These are phyloP conservation scores for Penicillium atrosanguineum DNA, from an alignment of 495 filamentous ascomycete genomes.

Conservation along the genomic window DNA sequence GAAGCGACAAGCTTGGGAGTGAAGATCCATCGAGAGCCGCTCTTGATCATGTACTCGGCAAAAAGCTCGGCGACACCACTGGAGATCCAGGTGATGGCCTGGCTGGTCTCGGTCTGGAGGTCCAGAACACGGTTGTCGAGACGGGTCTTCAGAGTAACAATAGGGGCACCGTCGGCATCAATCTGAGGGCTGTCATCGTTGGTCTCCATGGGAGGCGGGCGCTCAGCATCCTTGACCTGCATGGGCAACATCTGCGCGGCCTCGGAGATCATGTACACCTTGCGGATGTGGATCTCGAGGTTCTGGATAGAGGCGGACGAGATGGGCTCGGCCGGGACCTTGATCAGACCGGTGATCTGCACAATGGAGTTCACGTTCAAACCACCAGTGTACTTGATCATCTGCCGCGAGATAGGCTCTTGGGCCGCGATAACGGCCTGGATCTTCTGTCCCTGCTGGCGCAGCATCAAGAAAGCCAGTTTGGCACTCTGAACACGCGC, in stretches of 20 bases:
- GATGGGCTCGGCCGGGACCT: conserved; percentile 71
- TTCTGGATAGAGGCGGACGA: conserved; percentile 74
- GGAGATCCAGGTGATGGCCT: conserved; percentile 82
- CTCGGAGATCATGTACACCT: conserved; percentile 71
- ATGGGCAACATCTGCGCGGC: conserved; percentile 66
- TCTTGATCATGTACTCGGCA: conserved; percentile 69
- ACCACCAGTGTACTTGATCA: conserved; percentile 84
- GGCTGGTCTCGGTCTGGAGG: conserved; percentile 80
- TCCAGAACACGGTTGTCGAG: conserved; percentile 89
- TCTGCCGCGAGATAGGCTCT: conserved; percentile 60
- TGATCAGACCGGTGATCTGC: conserved; percentile 70
- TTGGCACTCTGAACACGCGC: conserved; percentile 84
- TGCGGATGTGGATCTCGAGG: conserved; percentile 76
- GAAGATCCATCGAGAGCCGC: conserved; percentile 83
- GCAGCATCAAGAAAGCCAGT: conserved; percentile 86
- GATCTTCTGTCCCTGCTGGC: conserved; percentile 76
- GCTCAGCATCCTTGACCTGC: conserved; percentile 64
- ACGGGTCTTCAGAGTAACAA: conserved; percentile 72
- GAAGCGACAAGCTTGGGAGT: conserved; percentile 86
- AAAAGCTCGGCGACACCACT: conserved; percentile 80
- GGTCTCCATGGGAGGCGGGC: conserved; percentile 46
- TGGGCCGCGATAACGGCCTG: conserved; percentile 71
- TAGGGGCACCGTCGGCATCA: conserved; percentile 52
- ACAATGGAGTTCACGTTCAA: conserved; percentile 80
- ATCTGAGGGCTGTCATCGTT: conserved; percentile 44